Evolutionary conservation across 2,329 filamentous ascomycete species (phyloP), one percentile per base, ranked within the genome.

Genomic region (Fusarium graminum): DNA sequence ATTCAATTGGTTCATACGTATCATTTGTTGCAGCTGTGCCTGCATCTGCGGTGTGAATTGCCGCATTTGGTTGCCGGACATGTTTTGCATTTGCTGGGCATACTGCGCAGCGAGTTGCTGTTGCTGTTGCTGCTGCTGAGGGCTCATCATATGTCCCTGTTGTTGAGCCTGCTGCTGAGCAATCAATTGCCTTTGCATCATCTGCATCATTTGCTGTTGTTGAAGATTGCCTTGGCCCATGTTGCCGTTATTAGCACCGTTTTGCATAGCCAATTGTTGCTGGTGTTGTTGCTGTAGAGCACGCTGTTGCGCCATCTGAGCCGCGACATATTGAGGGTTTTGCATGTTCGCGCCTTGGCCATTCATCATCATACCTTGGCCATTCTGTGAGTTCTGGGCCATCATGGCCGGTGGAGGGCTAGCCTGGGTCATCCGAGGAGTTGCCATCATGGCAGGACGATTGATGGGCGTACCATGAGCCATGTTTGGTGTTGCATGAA

Each of bases 371-470:
- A 86, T 82, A 50, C 66, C 70, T 30, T 77, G 71, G 22, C 82
- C 81, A 76, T 87, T 83, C 69, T 86, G 85, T 58, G 84, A 85
- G 61, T 81, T 82, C 55, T 86, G 84, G 1, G 83, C 80, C 82
- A 89, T 85, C 80, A 86, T 85, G 38, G 80, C 81, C 42, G 87
- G 85, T 43, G 86, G 83, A 19, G 88, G 87, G 72, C 87, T 90
- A 26, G 82, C 84, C 74, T 90, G 87, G 29, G 79, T 82, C 83
- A 89, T 88, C 56, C 87, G 84, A 43, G 88, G 88, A 12, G 87
- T 90, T 14, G 84, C 80, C 12, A 80, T 77, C 70, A 85, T 82
- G 72, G 83, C 75, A 72, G 81, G 76, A 59, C 85, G 78, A 47
- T 79, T 82, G 19, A 88, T 83, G 1, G 88, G 88, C 1, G 88